Percentiles rank a stretch among this genome's conserved stretches.
Conservation (phyloP, 495 filamentous ascomycete genomes). For the Trichoderma parareesei region DNA sequence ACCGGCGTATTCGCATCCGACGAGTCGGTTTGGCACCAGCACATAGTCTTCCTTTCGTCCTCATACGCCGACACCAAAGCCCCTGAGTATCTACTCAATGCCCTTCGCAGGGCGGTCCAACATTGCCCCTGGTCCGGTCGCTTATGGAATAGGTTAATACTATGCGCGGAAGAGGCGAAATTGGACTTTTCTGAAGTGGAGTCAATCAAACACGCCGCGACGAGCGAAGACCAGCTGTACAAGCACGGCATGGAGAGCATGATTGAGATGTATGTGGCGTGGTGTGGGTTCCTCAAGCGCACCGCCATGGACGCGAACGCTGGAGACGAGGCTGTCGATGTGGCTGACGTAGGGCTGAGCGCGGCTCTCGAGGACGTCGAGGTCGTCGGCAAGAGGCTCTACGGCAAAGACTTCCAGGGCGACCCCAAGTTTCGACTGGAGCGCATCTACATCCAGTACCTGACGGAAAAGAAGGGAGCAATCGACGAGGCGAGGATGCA, state of each 20-base stretch:
- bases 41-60: conserved; percentile 62
- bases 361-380: conserved; percentile 76
- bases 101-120: conserved; percentile 62
- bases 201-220: conserved; percentile 85
- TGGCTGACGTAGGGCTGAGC: conserved; percentile 82
- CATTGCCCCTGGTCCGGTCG: conserved; percentile 90
- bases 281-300: conserved; percentile 87
- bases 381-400: conserved; percentile 65
- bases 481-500: conserved; percentile 55
- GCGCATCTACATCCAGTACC: conserved; percentile 82
- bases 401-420: conserved; percentile 65
- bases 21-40: conserved; percentile 69
- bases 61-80: conserved; percentile 19
- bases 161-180: conserved; percentile 69
- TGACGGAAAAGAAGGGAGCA: conserved; percentile 65
- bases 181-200: conserved; percentile 72
- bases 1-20: conserved; percentile 57
- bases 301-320: conserved; percentile 66
- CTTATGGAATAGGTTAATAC: conserved; percentile 82
- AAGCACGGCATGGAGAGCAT: conserved; percentile 71
- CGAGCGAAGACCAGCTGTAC: conserved; percentile 66
- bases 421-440: conserved; percentile 84
- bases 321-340: conserved; percentile 81
- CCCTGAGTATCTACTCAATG: conserved; percentile 29
- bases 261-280: conserved; percentile 79